Percentiles rank a stretch among this genome's conserved stretches.
Evolutionary conservation across 2,329 filamentous ascomycete species (phyloP).

Genomic region (Peltaster fructicola): DNA sequence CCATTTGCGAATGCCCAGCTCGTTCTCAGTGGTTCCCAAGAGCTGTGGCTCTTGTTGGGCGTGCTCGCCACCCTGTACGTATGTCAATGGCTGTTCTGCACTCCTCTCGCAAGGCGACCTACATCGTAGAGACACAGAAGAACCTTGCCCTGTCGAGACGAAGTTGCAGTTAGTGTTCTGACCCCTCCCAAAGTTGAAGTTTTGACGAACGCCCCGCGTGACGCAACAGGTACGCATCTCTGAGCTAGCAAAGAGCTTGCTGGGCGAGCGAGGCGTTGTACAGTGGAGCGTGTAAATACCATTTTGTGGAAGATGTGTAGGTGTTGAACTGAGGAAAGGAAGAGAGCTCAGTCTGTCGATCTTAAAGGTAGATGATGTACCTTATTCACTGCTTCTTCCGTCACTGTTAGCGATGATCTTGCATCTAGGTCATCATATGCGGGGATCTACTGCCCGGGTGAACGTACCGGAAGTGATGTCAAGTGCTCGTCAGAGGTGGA

Average conservation of each 20-base stretch:
- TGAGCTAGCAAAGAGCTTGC: conserved; percentile 32
- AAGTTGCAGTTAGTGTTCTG: conserved; percentile 46
- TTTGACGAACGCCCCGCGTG: conserved; percentile 21
- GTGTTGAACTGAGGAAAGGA: no score
- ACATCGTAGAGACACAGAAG: conserved; percentile 87
- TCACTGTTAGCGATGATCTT: no score
- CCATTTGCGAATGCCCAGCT: conserved; percentile 94
- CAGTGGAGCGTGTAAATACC: conserved; percentile 45
- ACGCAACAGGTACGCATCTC: conserved; percentile 22
- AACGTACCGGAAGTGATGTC: no score
- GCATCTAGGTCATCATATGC: no score
- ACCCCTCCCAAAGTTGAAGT: conserved; percentile 30
- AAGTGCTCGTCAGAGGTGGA: no score
- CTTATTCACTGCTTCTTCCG: background rate
- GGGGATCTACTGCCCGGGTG: no score
- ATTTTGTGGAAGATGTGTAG: conserved; percentile 32
- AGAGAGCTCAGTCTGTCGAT: conserved; percentile 1
- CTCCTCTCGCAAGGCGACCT: conserved; percentile 22
- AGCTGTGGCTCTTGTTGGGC: conserved; percentile 75
- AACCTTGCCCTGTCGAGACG: conserved; percentile 77
- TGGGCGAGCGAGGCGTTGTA: conserved; percentile 39
- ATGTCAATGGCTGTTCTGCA: conserved; percentile 3
- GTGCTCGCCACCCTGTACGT: conserved; percentile 54
- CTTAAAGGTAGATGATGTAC: background rate
- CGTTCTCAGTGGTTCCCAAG: conserved; percentile 92